Percentiles rank a stretch among this genome's conserved stretches.
phyloP scores from a whole-genome alignment of 768 basidiomycete genomes.

The Boletus vermiculosoides region DNA sequence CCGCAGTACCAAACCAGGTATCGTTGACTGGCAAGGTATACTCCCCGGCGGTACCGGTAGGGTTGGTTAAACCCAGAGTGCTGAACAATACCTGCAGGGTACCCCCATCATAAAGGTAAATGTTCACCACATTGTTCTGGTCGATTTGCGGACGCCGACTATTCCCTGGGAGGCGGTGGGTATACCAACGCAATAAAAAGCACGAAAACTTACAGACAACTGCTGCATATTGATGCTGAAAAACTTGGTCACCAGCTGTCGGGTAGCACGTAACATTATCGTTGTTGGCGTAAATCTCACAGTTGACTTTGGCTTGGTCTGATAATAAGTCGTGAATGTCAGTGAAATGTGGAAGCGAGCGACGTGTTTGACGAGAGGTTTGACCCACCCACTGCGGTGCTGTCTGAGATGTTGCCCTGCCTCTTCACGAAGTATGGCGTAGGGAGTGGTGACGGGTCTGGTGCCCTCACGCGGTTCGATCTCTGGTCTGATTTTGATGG shows the following conservation, averaged over 20 bases:
- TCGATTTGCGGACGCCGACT: slow-evolving; percentile 63
- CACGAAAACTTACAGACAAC: slow-evolving; percentile 68
- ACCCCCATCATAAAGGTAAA: slow-evolving; percentile 78
- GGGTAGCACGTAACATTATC: slow-evolving; percentile 79
- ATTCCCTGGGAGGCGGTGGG: slow-evolving; percentile 57
- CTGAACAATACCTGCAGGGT: slow-evolving; percentile 50
- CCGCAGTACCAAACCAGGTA: slow-evolving; percentile 65
- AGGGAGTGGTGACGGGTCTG: slow-evolving; percentile 30
- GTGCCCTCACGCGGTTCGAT: slow-evolving; percentile 33
- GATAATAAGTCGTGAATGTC: slow-evolving; percentile 5
- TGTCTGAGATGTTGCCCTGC: slow-evolving; percentile 30
- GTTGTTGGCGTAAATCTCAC: slow-evolving; percentile 63
- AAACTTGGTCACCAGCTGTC: slow-evolving; percentile 46
- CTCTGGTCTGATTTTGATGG: slow-evolving; percentile 30
- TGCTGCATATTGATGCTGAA: slow-evolving; percentile 73
- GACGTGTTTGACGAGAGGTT: slow-evolving; percentile 5
- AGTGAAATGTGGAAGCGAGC: slow-evolving; percentile 9
- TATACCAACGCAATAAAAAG: slow-evolving; percentile 9
- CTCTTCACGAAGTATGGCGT: slow-evolving; percentile 15
- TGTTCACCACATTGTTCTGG: slow-evolving; percentile 62
- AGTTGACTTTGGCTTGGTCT: slow-evolving; percentile 45
- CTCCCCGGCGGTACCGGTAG: slow-evolving; percentile 54
- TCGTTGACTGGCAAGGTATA: slow-evolving; percentile 64
- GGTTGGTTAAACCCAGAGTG: slow-evolving; percentile 46
- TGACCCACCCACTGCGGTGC: slow-evolving; percentile 27